Percentiles rank a stretch among this genome's conserved stretches.
Evolutionary conservation across 176 grass and related monocot genomes (phyloP).

Genomic region (Elymus sibiricus): DNA sequence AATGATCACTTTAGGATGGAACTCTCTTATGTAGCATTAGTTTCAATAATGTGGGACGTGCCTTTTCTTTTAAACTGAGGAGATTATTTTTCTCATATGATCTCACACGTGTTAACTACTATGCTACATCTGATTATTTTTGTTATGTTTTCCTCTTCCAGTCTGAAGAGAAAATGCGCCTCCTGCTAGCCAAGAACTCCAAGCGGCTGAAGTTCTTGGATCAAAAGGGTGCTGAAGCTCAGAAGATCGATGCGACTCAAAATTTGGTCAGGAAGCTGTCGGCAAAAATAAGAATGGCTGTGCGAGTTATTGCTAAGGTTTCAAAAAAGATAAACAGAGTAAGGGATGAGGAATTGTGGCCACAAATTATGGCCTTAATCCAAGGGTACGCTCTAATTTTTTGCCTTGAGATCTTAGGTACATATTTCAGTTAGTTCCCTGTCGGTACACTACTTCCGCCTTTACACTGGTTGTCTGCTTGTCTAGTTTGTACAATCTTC

Average conservation of each 20-base stretch:
- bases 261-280: constrained; percentile 58
- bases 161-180: constrained; percentile 88
- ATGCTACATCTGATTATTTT: constrained; percentile 7
- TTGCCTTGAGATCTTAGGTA: neutral
- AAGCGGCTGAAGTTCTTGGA: constrained; percentile 72
- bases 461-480: neutral
- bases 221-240: constrained; percentile 58
- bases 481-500: constrained; percentile 15
- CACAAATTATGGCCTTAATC: constrained; percentile 62
- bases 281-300: constrained; percentile 64
- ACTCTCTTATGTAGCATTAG: neutral
- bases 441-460: neutral
- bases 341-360: constrained; percentile 84
- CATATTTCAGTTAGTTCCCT: neutral
- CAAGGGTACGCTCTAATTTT: constrained; percentile 63
- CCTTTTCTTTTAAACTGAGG: neutral
- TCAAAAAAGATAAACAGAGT: constrained; percentile 82
- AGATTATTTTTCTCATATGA: constrained; percentile 1
- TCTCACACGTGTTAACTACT: neutral
- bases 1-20: neutral
- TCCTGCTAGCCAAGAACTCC: constrained; percentile 61
- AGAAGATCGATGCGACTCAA: constrained; percentile 68
- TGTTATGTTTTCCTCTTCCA: constrained; percentile 23
- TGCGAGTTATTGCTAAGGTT: constrained; percentile 61
- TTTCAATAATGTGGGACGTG: neutral